A percentile compares a stretch with the other conserved stretches of the same genome.
These are phyloP conservation scores for Mucor mucedo DNA, from an alignment of 371 early-diverging fungal genomes.

Conservation along the genomic window DNA sequence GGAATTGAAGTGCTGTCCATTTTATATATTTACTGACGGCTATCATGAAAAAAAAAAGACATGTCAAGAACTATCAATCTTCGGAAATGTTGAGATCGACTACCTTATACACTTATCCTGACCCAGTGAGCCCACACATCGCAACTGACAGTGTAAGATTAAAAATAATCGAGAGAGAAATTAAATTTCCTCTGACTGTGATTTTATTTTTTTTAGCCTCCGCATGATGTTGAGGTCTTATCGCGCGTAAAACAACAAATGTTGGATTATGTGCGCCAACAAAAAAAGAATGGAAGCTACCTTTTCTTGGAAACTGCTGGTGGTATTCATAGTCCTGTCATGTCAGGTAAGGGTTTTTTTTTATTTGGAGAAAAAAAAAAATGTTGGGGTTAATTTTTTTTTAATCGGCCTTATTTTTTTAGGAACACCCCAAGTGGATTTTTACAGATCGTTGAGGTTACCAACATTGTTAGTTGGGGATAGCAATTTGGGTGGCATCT, in stretches of 20 bases:
- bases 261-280: slow-evolving; percentile 36
- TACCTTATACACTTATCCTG: slow-evolving; percentile 70
- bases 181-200: neutral
- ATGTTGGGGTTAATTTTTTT: neutral
- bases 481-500: slow-evolving; percentile 79
- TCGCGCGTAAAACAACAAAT: slow-evolving; percentile 47
- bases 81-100: slow-evolving; percentile 47
- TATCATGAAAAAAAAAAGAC: slow-evolving; percentile 39
- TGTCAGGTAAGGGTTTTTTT: slow-evolving; percentile 61
- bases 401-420: neutral
- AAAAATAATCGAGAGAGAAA: neutral
- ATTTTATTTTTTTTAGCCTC: slow-evolving; percentile 40
- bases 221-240: slow-evolving; percentile 54
- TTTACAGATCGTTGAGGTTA: slow-evolving; percentile 74
- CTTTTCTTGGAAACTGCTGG: slow-evolving; percentile 73
- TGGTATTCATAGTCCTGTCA: slow-evolving; percentile 80
- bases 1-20: neutral
- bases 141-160: slow-evolving; percentile 58
- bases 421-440: slow-evolving; percentile 73
- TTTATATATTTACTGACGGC: too few species aligned
- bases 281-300: slow-evolving; percentile 48
- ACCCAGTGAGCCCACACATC: slow-evolving; percentile 82
- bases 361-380: neutral
- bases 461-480: slow-evolving; percentile 81
- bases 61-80: slow-evolving; percentile 58